Evolutionary conservation across 495 filamentous ascomycete species (phyloP).

Genomic region (Trichoderma erinaceum): DNA sequence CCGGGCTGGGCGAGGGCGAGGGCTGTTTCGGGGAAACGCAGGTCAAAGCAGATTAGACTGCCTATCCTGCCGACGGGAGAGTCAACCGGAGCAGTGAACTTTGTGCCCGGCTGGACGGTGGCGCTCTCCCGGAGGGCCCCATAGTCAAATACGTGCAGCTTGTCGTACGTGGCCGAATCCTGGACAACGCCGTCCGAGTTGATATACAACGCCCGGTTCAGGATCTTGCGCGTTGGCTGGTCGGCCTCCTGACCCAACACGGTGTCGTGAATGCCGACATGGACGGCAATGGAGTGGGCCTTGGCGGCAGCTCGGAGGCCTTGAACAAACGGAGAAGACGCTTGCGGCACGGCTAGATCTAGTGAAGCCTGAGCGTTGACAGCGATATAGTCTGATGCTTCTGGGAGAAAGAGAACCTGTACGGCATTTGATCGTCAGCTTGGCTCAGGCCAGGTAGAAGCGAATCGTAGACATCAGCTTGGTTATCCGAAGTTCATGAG

Average conservation of each 20-base stretch:
- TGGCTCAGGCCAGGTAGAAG: too few relatives aligned
- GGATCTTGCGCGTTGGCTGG: conserved; percentile 35
- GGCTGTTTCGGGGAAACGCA: conserved; percentile 76
- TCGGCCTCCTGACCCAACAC: conserved; percentile 25
- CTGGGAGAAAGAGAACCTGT: conserved; percentile 83
- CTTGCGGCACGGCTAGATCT: conserved; percentile 53
- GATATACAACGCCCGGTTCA: conserved; percentile 46
- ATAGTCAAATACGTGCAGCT: conserved; percentile 50
- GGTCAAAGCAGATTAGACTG: conserved; percentile 82
- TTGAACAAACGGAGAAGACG: conserved; percentile 54
- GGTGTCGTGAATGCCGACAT: conserved; percentile 84
- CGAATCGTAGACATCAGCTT: too few relatives aligned
- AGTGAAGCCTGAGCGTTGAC: conserved; percentile 58
- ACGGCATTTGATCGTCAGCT: neutral
- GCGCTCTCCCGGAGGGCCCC: conserved; percentile 25
- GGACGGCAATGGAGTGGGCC: conserved; percentile 58
- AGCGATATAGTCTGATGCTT: conserved; percentile 85
- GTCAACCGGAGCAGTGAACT: conserved; percentile 55
- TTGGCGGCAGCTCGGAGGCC: conserved; percentile 65
- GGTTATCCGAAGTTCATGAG: conserved; percentile 12
- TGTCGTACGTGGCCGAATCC: conserved; percentile 41
- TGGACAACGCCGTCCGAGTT: conserved; percentile 31
- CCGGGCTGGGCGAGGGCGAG: conserved; percentile 56
- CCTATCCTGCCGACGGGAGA: conserved; percentile 71
- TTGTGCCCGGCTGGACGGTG: conserved; percentile 33